A percentile compares a stretch with the other conserved stretches of the same genome.
Evolutionary conservation across 2,329 filamentous ascomycete species (phyloP).

Genomic region (Zymoseptoria brevis): DNA sequence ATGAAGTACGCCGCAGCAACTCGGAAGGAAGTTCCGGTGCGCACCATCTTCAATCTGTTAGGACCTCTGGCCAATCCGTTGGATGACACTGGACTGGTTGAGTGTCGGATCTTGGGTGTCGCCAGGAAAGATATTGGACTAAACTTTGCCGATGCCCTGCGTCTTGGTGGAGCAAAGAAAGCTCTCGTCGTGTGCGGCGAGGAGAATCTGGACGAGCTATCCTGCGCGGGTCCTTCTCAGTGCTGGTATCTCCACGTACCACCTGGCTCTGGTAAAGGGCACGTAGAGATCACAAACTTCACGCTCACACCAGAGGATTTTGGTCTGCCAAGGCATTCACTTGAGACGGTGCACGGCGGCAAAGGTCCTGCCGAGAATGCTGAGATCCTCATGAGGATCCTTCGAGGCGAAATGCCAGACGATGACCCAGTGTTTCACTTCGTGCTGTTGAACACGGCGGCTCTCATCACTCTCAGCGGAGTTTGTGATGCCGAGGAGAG

Average conservation of each 20-base stretch:
- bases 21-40: slow-evolving; percentile 79
- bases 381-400: slow-evolving; percentile 66
- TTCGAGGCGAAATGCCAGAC: slow-evolving; percentile 62
- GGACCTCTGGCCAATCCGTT: slow-evolving; percentile 88
- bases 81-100: slow-evolving; percentile 61
- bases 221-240: slow-evolving; percentile 77
- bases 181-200: slow-evolving; percentile 86
- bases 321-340: slow-evolving; percentile 65
- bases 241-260: slow-evolving; percentile 60
- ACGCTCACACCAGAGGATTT: slow-evolving; percentile 76
- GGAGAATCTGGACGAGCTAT: slow-evolving; percentile 92
- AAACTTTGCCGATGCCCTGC: slow-evolving; percentile 79
- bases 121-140: slow-evolving; percentile 79
- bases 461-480: slow-evolving; percentile 76
- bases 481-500: slow-evolving; percentile 77
- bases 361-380: slow-evolving; percentile 85
- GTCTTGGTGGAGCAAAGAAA: slow-evolving; percentile 67
- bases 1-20: slow-evolving; percentile 85
- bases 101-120: slow-evolving; percentile 89
- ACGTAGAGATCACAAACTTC: slow-evolving; percentile 65
- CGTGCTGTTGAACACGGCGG: slow-evolving; percentile 87
- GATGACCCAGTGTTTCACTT: slow-evolving; percentile 87
- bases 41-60: slow-evolving; percentile 95
- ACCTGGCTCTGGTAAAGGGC: slow-evolving; percentile 33
- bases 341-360: slow-evolving; percentile 72